Percentiles rank a stretch among this genome's conserved stretches.
phyloP scores from a whole-genome alignment of 1,284 basidiomycete genomes.

The Phaffia rhodozyma region DNA sequence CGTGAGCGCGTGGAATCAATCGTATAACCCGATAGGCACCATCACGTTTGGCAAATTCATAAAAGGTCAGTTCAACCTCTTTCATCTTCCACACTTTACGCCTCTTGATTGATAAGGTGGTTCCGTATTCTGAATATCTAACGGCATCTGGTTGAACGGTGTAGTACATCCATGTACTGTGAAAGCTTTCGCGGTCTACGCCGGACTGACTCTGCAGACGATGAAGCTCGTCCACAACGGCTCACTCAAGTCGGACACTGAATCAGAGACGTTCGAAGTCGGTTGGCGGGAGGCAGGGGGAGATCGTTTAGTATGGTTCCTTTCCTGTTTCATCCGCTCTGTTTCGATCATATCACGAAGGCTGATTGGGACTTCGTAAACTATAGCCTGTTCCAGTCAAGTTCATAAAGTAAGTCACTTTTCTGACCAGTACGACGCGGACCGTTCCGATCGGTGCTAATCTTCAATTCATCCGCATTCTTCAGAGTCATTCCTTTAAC shows the following conservation, averaged over 20 bases:
- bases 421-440: too few relatives aligned
- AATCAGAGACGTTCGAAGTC: slow-evolving; percentile 8
- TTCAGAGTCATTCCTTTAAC: slow-evolving; percentile 11
- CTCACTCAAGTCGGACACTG: slow-evolving; percentile 2
- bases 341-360: neutral
- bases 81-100: neutral
- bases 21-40: neutral
- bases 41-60: slow-evolving; percentile 12
- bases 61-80: neutral
- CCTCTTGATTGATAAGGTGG: too few relatives aligned
- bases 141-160: too few relatives aligned
- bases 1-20: too few relatives aligned
- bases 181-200: slow-evolving; percentile 6
- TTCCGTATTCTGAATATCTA: neutral
- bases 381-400: neutral
- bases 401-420: slow-evolving; percentile 6
- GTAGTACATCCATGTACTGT: slow-evolving; percentile 15
- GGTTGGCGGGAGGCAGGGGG: slow-evolving; percentile 9
- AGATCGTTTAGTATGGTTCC: neutral
- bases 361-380: too few relatives aligned
- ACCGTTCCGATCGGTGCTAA: neutral
- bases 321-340: neutral
- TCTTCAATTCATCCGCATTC: neutral
- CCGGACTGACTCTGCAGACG: neutral
- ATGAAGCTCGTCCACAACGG: slow-evolving; percentile 1